A percentile compares a stretch with the other conserved stretches of the same genome.
phyloP scores from a whole-genome alignment of 148 eudicot species.

The Persicaria tinctoria region DNA sequence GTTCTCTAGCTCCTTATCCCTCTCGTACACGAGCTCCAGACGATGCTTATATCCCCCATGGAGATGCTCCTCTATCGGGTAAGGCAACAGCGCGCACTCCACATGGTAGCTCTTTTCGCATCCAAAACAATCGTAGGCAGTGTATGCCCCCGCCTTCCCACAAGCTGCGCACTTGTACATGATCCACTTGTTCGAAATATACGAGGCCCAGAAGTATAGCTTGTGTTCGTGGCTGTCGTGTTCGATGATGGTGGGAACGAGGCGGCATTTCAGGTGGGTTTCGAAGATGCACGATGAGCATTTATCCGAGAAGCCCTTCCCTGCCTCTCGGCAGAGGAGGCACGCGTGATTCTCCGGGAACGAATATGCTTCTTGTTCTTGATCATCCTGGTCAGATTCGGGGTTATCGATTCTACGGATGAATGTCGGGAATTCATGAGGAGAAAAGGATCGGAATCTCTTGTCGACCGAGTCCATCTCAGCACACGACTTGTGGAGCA shows the following conservation, averaged over 20 bases:
- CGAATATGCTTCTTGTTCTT: too few relatives aligned
- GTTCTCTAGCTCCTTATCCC: not conserved
- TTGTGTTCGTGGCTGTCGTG: not conserved
- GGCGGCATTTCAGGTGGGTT: not conserved
- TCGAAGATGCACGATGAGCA: not conserved
- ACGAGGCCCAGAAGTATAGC: not conserved
- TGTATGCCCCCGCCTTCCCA: not conserved
- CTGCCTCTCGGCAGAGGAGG: not conserved
- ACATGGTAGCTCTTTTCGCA: not conserved
- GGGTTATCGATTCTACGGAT: not conserved
- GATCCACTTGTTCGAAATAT: not conserved
- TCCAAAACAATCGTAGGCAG: not conserved
- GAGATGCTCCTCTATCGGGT: not conserved
- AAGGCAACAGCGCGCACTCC: not conserved
- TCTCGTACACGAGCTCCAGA: not conserved
- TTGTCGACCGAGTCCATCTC: not conserved
- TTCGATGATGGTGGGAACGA: not conserved
- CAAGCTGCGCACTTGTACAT: not conserved
- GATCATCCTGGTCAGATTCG: too few relatives aligned
- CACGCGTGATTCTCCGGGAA: not conserved
- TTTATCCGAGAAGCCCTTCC: not conserved
- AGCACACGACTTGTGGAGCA: not conserved
- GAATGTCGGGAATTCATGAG: not conserved
- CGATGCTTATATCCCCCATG: not conserved
- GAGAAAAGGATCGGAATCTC: not conserved